Evolutionary conservation across 129 eudicot genomes (phyloP), one percentile per base, ranked within the genome.

Genomic region (Saposhnikovia divaricata): DNA sequence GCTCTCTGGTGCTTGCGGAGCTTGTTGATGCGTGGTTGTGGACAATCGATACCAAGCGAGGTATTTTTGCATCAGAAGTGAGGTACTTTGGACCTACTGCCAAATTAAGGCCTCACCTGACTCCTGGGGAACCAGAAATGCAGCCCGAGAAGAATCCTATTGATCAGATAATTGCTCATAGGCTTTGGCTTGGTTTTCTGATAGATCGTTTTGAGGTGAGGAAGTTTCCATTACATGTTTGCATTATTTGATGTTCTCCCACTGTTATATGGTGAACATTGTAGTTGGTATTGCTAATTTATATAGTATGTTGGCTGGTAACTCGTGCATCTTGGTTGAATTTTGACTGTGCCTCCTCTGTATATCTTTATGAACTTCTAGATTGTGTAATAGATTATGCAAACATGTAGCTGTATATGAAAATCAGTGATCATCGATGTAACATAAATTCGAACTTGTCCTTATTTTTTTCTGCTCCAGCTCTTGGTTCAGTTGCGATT

Each of bases 11-110:
- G 55, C 98, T 96, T 85, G 94, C 98, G 65, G 99, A 96, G 83
- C 99, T 92, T 78, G 99, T 96, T 38, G 99, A 96, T 87, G 99
- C 99, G 51, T 96, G 99, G 99, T 83, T 96, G 85, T 96, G 99
- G 99, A 96, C 99, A 59, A 87, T 92, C 50, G 99, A 96, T 82
- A 96, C 99, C 71, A 92, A 92, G 80, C 84, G 98, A 38, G 99
- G 99, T 69, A 89, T 96, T 74, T 92, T 96, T 84, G 97, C 99
- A 82, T 96, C 99, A 80, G 97, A 92, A 45, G 83, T 84, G 78
- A 88, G 91, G 85, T 90, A 81, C 83, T 88, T 84, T 80, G 99
- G 99, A 63, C 99, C 99, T 42, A 87, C 97, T 84, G 98, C 99
- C 23, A 92, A 85, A 81, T 86, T 96, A 83, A 91, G 98, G 85